Evolutionary conservation across 176 grass and related monocot genomes (phyloP).

Genomic region (Juncus effusus): DNA sequence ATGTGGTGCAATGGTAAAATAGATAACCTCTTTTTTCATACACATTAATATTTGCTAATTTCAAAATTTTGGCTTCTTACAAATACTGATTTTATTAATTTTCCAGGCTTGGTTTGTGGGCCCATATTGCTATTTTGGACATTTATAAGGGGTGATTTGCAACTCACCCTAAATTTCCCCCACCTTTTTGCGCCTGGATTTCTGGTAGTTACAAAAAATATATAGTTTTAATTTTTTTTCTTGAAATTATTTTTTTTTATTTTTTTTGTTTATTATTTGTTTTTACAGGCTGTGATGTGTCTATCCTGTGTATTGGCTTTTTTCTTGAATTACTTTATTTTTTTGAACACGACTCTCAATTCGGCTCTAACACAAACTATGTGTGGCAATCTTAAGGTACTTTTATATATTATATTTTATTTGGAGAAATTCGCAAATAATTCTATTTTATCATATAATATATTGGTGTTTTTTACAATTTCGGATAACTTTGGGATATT

Average conservation of each 20-base stretch:
- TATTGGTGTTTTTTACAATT: neutral
- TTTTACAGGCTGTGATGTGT: constrained; percentile 71
- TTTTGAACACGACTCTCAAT: constrained; percentile 95
- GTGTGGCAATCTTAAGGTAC: constrained; percentile 99
- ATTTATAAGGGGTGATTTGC: constrained; percentile 77
- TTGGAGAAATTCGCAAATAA: neutral
- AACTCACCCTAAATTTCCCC: constrained; percentile 65
- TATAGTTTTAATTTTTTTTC: neutral
- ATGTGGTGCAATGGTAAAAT: constrained; percentile 99
- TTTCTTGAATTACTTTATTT: constrained; percentile 94
- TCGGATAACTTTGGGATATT: no score
- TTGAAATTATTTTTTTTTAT: constrained; percentile 5
- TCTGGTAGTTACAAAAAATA: constrained; percentile 43
- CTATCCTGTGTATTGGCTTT: constrained; percentile 93
- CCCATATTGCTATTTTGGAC: constrained; percentile 86
- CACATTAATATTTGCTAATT: constrained; percentile 4
- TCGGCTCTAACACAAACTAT: constrained; percentile 96
- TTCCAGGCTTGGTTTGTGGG: constrained; percentile 91
- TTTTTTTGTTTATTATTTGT: neutral
- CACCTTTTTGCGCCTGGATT: constrained; percentile 82
- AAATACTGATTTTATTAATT: neutral
- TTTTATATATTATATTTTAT: constrained; percentile 13
- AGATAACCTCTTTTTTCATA: constrained; percentile 11
- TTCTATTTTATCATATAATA: constrained; percentile 5
- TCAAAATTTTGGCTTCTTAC: neutral